phyloP scores from a whole-genome alignment of 306 rosid species.

The Castanospermum australe region DNA sequence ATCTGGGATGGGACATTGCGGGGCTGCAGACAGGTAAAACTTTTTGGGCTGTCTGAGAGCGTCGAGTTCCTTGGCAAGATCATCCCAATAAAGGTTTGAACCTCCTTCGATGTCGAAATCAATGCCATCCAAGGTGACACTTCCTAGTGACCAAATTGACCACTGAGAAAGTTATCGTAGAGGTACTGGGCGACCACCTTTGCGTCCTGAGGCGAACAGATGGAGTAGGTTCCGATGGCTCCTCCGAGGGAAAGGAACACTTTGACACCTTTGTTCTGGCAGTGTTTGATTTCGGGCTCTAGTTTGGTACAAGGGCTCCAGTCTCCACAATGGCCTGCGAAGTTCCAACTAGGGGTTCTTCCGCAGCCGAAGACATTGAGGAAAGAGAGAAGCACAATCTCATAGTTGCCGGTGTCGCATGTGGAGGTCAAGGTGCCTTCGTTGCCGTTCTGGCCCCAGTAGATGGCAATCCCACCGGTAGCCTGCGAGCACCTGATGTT shows the following conservation, averaged over 20 bases:
- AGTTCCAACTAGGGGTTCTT: background rate
- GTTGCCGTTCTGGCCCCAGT: slow-evolving; percentile 40
- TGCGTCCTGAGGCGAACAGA: background rate
- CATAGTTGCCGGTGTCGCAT: slow-evolving; percentile 41
- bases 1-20: slow-evolving; percentile 45
- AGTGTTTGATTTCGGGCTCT: slow-evolving; percentile 20
- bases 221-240: background rate
- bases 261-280: slow-evolving; percentile 23
- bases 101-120: slow-evolving; percentile 38
- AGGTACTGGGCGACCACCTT: background rate
- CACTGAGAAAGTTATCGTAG: background rate
- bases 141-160: background rate
- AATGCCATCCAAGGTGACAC: slow-evolving; percentile 7
- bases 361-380: slow-evolving; percentile 34
- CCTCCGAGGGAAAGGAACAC: slow-evolving; percentile 27
- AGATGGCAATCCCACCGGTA: slow-evolving; percentile 26
- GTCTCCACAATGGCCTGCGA: slow-evolving; percentile 38
- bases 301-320: background rate
- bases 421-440: slow-evolving; percentile 41
- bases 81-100: slow-evolving; percentile 33
- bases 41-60: background rate
- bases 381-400: slow-evolving; percentile 35
- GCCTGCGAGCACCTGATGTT: slow-evolving; percentile 2
- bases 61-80: slow-evolving; percentile 35
- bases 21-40: slow-evolving; percentile 49